phyloP scores from a whole-genome alignment of 2,329 filamentous ascomycete species.

The Stemphylium vesicarium region DNA sequence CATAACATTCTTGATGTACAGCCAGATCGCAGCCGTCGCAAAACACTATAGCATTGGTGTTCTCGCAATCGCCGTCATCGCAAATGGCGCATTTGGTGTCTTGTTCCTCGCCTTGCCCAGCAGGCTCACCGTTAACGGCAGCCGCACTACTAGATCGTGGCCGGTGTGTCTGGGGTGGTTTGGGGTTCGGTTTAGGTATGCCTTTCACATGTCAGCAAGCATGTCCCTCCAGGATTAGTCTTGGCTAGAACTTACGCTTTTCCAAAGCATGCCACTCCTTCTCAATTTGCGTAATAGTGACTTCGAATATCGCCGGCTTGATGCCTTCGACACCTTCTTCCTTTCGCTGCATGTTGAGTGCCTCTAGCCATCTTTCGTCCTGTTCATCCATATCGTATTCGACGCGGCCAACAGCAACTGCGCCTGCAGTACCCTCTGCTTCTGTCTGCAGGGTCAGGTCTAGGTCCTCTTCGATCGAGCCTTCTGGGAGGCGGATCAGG shows the following conservation, averaged over 20 bases:
- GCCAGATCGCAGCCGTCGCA: conserved; percentile 97
- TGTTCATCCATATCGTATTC: conserved; percentile 99
- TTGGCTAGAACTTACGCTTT: conserved; percentile 63
- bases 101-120: conserved; percentile 82
- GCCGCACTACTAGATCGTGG: conserved; percentile 92
- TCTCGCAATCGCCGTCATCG: conserved; percentile 99
- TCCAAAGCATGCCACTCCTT: conserved; percentile 98
- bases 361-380: conserved; percentile 93
- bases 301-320: conserved; percentile 93
- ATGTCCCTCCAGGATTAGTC: background rate
- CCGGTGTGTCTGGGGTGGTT: conserved; percentile 91
- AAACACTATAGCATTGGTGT: conserved; percentile 98
- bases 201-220: conserved; percentile 34
- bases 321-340: conserved; percentile 78
- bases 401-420: conserved; percentile 71
- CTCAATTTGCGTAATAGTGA: conserved; percentile 98
- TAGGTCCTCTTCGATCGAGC: conserved; percentile 68
- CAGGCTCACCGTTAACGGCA: conserved; percentile 91
- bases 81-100: conserved; percentile 98
- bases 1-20: conserved; percentile 98
- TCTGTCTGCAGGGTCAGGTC: conserved; percentile 65
- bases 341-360: conserved; percentile 78
- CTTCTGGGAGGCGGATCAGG: conserved; percentile 69
- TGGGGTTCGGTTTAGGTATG: conserved; percentile 96
- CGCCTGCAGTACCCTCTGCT: conserved; percentile 62